Percentiles rank a stretch among this genome's conserved stretches.
These are phyloP conservation scores for Fagus crenata DNA, from an alignment of 306 rosid genomes.

Conservation along the genomic window DNA sequence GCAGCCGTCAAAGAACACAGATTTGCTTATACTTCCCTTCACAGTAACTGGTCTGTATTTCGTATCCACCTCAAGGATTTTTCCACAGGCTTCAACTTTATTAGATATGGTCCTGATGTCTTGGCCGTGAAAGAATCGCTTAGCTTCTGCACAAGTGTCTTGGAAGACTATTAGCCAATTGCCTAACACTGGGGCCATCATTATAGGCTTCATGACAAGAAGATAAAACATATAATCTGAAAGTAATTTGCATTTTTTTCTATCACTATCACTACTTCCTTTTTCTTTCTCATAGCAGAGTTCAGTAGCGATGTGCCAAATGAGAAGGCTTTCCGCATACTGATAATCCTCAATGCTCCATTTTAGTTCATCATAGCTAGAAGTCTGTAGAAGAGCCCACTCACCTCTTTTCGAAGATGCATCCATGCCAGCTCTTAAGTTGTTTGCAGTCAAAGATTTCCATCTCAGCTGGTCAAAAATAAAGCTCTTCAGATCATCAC, in stretches of 20 bases:
- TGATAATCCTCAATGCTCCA: slow-evolving; percentile 29
- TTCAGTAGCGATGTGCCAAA: slow-evolving; percentile 41
- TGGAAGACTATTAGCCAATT: slow-evolving; percentile 29
- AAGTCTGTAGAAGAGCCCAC: slow-evolving; percentile 21
- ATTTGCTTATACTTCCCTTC: slow-evolving; percentile 31
- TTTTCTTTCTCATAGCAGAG: not conserved
- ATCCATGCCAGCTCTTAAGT: not conserved
- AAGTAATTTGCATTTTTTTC: slow-evolving; percentile 9
- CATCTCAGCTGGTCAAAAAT: slow-evolving; percentile 18
- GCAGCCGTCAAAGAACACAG: slow-evolving; percentile 31
- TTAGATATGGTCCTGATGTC: accelerated
- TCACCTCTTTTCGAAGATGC: slow-evolving; percentile 31
- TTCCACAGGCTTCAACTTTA: not conserved
- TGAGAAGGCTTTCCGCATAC: slow-evolving; percentile 33
- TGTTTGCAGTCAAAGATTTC: not conserved
- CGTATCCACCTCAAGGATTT: not conserved
- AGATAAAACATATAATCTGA: slow-evolving; percentile 41
- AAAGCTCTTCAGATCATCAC: not conserved
- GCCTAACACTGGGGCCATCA: slow-evolving; percentile 31
- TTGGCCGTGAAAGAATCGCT: slow-evolving; percentile 2
- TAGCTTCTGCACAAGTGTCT: slow-evolving; percentile 36
- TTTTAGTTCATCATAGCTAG: not conserved
- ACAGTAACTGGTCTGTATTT: not conserved
- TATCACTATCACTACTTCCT: not conserved
- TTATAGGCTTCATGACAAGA: slow-evolving; percentile 10